A percentile compares a stretch with the other conserved stretches of the same genome.
phyloP scores from a whole-genome alignment of 2,329 filamentous ascomycete genomes.

The Epichloe elymi region DNA sequence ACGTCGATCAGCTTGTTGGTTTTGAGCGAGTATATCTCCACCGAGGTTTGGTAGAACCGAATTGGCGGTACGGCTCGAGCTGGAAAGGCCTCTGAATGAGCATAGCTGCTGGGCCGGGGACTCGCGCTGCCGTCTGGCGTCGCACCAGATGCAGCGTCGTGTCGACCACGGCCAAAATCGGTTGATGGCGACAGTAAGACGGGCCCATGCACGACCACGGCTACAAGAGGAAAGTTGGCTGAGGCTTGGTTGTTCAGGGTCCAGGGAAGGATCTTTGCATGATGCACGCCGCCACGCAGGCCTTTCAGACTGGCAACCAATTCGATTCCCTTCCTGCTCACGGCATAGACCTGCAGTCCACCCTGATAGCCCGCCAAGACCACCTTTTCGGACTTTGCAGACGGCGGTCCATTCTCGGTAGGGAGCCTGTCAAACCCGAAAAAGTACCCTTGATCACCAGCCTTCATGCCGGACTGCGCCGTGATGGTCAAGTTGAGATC shows the following conservation, averaged over 20 bases:
- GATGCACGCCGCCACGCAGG: slow-evolving; percentile 64
- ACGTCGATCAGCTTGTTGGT: slow-evolving; percentile 60
- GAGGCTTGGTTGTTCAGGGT: slow-evolving; percentile 39
- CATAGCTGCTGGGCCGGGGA: slow-evolving; percentile 26
- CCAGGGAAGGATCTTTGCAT: slow-evolving; percentile 74
- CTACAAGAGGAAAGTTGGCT: slow-evolving; percentile 58
- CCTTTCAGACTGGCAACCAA: slow-evolving; percentile 59
- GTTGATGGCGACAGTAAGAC: slow-evolving; percentile 33
- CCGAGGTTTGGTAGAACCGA: slow-evolving; percentile 68
- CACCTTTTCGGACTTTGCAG: slow-evolving; percentile 42
- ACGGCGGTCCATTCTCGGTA: slow-evolving; percentile 20
- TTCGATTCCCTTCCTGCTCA: slow-evolving; percentile 60
- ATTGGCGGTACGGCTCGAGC: slow-evolving; percentile 26
- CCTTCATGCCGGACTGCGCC: slow-evolving; percentile 39
- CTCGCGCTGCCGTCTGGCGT: slow-evolving; percentile 29
- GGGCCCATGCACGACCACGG: slow-evolving; percentile 68
- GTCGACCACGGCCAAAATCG: slow-evolving; percentile 22
- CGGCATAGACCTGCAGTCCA: slow-evolving; percentile 59
- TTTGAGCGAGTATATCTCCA: slow-evolving; percentile 77
- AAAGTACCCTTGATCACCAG: slow-evolving; percentile 59
- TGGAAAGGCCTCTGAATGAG: slow-evolving; percentile 23
- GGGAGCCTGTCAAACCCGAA: slow-evolving; percentile 69
- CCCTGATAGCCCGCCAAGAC: slow-evolving; percentile 70
- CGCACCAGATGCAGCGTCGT: slow-evolving; percentile 20
- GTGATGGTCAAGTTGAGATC: slow-evolving; percentile 60